These are phyloP conservation scores for Globomyces sp. DNA, from an alignment of 371 early-diverging fungal genomes.

Conservation along the genomic window DNA sequence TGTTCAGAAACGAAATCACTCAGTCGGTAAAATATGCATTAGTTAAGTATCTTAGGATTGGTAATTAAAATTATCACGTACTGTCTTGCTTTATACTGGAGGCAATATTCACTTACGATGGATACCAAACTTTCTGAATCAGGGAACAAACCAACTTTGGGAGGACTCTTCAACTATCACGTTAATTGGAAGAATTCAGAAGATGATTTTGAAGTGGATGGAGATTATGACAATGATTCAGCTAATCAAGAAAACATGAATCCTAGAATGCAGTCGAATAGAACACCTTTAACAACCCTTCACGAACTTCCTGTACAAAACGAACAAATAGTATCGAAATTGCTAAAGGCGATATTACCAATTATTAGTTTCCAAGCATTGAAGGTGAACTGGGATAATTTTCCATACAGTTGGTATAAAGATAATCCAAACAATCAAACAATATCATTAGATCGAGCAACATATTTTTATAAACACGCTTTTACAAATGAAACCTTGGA, in stretches of 20 bases:
- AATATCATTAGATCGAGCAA: not conserved
- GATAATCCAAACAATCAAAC: not conserved
- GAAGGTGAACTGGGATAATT: not conserved
- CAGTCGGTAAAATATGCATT: no score
- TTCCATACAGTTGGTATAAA: not conserved
- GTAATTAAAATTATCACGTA: no score
- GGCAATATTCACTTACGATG: no score
- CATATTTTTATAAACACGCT: not conserved
- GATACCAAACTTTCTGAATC: no score
- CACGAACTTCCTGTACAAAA: not conserved
- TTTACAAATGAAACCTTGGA: not conserved
- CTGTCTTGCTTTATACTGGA: no score
- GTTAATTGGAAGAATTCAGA: not conserved
- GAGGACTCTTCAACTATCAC: not conserved
- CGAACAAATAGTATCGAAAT: not conserved
- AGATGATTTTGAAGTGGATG: not conserved
- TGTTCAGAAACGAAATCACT: no score
- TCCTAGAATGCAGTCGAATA: not conserved
- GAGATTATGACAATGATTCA: no score
- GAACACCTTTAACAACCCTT: not conserved
- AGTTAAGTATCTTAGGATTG: no score
- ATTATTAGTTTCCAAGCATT: not conserved
- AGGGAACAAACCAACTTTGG: not conserved
- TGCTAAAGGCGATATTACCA: not conserved
- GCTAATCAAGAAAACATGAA: no score